A percentile compares a stretch with the other conserved stretches of the same genome.
Evolutionary conservation across 371 early-diverging fungal species (phyloP).

Genomic region (Gilbertella persicaria): DNA sequence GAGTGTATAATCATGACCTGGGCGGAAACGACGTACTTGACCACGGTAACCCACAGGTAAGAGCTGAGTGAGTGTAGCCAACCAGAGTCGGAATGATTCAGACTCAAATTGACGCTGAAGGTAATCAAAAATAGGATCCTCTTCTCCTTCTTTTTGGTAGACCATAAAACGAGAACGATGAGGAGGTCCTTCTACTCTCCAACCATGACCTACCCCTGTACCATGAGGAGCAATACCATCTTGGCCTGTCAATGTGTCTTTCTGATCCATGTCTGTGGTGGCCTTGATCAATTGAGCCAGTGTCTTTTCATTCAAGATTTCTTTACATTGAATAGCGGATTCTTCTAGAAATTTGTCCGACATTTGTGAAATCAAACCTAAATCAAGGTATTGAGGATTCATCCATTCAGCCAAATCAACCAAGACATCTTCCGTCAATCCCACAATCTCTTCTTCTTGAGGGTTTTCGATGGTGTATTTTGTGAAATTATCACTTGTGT

Average conservation of each 20-base stretch:
- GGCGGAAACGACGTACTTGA: constrained; percentile 61
- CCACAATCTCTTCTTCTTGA: constrained; percentile 22
- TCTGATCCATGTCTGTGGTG: constrained; percentile 34
- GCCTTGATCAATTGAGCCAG: constrained; percentile 37
- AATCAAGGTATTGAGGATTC: constrained; percentile 65
- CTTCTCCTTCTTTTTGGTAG: constrained; percentile 2
- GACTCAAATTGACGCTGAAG: constrained; percentile 25
- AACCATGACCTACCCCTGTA: constrained; percentile 48
- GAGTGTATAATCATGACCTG: constrained; percentile 74
- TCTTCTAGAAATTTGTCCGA: constrained; percentile 66
- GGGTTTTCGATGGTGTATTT: constrained; percentile 24
- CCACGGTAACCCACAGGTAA: constrained; percentile 32
- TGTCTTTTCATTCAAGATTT: constrained; percentile 54
- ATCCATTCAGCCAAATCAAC: constrained; percentile 51
- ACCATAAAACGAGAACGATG: constrained; percentile 55
- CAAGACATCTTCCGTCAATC: constrained; percentile 51
- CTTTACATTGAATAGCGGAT: constrained; percentile 65
- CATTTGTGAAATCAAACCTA: constrained; percentile 47
- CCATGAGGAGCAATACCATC: constrained; percentile 49
- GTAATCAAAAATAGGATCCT: constrained; percentile 17
- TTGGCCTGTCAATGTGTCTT: constrained; percentile 17
- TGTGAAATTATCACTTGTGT: constrained; percentile 8
- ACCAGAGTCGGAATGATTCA: constrained; percentile 47
- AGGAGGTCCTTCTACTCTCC: constrained; percentile 59
- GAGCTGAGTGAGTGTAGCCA: constrained; percentile 35